Evolutionary conservation across 495 filamentous ascomycete species (phyloP).

Genomic region (Neohortaea acidophila): DNA sequence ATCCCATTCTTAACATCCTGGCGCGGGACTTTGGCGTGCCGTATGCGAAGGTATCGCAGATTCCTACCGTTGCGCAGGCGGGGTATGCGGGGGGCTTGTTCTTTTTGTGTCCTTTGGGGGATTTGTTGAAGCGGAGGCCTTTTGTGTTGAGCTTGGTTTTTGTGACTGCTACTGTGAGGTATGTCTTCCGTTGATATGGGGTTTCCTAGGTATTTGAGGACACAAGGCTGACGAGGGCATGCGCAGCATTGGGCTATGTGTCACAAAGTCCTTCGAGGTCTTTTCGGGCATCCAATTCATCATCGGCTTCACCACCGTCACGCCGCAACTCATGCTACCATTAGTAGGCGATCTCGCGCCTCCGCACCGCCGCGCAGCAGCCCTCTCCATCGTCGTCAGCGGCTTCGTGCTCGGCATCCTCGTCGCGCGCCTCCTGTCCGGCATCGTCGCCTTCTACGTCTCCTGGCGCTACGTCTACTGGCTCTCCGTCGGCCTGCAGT

Average conservation of each 20-base stretch:
- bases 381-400: conserved; percentile 56
- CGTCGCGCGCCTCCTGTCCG: conserved; percentile 60
- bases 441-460: conserved; percentile 54
- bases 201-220: background rate
- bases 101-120: conserved; percentile 64
- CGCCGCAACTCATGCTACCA: conserved; percentile 73
- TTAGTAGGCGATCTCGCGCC: conserved; percentile 71
- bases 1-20: conserved; percentile 51
- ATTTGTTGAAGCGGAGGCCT: conserved; percentile 52
- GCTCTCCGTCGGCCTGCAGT: conserved; percentile 61
- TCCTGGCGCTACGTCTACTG: conserved; percentile 69
- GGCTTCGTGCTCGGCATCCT: conserved; percentile 66
- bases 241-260: conserved; percentile 49
- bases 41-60: conserved; percentile 30
- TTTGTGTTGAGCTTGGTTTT: conserved; percentile 53
- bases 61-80: conserved; percentile 68
- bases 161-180: conserved; percentile 51
- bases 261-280: conserved; percentile 46
- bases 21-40: conserved; percentile 45
- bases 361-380: conserved; percentile 47
- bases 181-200: conserved; percentile 11
- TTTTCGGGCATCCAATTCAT: conserved; percentile 59
- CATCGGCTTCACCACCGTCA: conserved; percentile 60
- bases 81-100: conserved; percentile 64
- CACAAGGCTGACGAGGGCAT: too few species aligned